Conservation (phyloP, 2,329 filamentous ascomycete species). For the Colletotrichum lupini region DNA sequence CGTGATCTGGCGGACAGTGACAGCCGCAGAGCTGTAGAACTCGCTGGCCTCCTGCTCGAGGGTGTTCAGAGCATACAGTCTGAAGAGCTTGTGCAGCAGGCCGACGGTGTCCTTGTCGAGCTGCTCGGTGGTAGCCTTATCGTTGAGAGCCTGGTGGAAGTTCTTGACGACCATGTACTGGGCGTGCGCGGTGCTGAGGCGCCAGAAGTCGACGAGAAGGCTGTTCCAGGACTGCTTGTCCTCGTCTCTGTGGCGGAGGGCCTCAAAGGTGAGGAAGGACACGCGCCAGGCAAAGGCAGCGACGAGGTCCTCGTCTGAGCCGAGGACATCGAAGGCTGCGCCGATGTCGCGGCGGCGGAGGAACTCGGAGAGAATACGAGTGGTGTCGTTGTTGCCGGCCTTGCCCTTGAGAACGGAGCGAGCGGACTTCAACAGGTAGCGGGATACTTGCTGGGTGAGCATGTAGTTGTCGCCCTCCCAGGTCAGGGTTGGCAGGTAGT, state of each 20-base stretch:
- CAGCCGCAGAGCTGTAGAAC: constrained; percentile 77
- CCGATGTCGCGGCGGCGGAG: constrained; percentile 74
- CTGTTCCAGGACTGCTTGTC: constrained; percentile 84
- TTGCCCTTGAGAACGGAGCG: constrained; percentile 75
- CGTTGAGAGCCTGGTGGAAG: constrained; percentile 63
- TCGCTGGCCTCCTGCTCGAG: constrained; percentile 76
- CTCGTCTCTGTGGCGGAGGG: constrained; percentile 77
- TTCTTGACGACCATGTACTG: constrained; percentile 84
- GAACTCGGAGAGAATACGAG: constrained; percentile 73
- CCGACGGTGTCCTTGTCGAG: constrained; percentile 67
- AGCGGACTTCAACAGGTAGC: constrained; percentile 81
- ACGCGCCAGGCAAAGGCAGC: constrained; percentile 81
- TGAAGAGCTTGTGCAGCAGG: constrained; percentile 79
- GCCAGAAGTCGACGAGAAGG: constrained; percentile 82
- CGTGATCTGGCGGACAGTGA: constrained; percentile 78
- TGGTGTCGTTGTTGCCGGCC: constrained; percentile 72
- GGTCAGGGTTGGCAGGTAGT: constrained; percentile 77
- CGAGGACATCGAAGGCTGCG: constrained; percentile 80
- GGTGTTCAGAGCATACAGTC: constrained; percentile 77
- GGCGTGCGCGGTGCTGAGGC: constrained; percentile 78
- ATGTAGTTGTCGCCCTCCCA: constrained; percentile 88
- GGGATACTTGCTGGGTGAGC: constrained; percentile 82
- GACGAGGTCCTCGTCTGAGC: constrained; percentile 76
- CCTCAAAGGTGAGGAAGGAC: constrained; percentile 80
- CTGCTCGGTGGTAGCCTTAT: constrained; percentile 59